Evolutionary conservation across 768 basidiomycete species (phyloP).

Genomic region (Asterophora lycoperdoides): DNA sequence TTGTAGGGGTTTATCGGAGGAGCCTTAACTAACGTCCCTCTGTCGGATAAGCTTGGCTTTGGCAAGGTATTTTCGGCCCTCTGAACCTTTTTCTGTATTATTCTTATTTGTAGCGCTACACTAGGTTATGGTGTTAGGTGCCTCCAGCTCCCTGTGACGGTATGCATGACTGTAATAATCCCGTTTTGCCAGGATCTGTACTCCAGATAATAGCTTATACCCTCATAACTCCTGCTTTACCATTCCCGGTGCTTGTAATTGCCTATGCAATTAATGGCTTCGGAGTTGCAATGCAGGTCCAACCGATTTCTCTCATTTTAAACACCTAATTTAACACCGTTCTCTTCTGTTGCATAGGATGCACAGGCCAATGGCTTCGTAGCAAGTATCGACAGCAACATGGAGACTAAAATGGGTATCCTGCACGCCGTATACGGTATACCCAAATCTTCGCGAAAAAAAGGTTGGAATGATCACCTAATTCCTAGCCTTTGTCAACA

Average conservation of each 20-base stretch:
- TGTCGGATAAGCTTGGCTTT: slow-evolving; percentile 28
- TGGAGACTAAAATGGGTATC: slow-evolving; percentile 65
- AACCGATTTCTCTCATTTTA: not conserved
- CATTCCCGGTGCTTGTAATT: slow-evolving; percentile 50
- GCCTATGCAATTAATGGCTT: slow-evolving; percentile 28
- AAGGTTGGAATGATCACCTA: too few relatives aligned
- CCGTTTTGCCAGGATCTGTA: slow-evolving; percentile 30
- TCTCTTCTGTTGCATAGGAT: slow-evolving; percentile 43
- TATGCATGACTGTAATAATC: not conserved
- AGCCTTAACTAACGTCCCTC: slow-evolving; percentile 26
- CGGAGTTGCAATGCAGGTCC: slow-evolving; percentile 32
- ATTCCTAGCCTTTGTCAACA: slow-evolving; percentile 18
- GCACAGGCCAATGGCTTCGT: slow-evolving; percentile 73
- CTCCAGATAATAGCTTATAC: slow-evolving; percentile 43
- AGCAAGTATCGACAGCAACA: slow-evolving; percentile 50
- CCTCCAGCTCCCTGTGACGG: not conserved
- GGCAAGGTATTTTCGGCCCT: slow-evolving; percentile 23
- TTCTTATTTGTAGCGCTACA: not conserved
- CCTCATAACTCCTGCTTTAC: slow-evolving; percentile 43
- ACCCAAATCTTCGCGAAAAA: not conserved
- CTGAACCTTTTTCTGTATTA: not conserved
- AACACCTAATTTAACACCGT: not conserved
- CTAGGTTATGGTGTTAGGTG: slow-evolving; percentile 26
- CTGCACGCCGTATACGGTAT: slow-evolving; percentile 62
- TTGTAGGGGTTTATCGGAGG: slow-evolving; percentile 30